These are phyloP conservation scores for Penicillium psychrosexuale DNA, from an alignment of 2,329 filamentous ascomycete genomes.

Conservation along the genomic window DNA sequence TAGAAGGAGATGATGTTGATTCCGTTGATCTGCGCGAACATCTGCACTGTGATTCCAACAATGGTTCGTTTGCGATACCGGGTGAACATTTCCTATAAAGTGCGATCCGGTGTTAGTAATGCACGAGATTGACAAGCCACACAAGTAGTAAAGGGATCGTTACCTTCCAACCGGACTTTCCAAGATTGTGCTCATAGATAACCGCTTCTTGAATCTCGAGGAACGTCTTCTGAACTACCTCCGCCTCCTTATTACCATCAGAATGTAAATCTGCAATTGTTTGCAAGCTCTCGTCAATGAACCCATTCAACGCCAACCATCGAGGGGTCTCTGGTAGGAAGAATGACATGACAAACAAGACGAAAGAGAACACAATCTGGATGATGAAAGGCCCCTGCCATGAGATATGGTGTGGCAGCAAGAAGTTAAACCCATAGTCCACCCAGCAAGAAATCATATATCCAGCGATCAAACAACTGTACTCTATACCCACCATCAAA, in stretches of 20 bases:
- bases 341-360: constrained; percentile 37
- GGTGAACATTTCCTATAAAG: constrained; percentile 42
- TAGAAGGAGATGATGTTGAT: constrained; percentile 47
- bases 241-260: constrained; percentile 33
- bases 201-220: constrained; percentile 41
- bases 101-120: background rate
- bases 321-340: constrained; percentile 41
- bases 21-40: constrained; percentile 43
- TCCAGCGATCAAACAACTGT: constrained; percentile 37
- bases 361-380: constrained; percentile 33
- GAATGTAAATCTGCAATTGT: constrained; percentile 44
- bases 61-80: constrained; percentile 44
- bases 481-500: constrained; percentile 42
- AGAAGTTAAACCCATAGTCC: constrained; percentile 39
- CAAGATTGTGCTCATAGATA: constrained; percentile 35
- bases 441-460: constrained; percentile 44
- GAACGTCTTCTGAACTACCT: constrained; percentile 38
- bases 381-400: constrained; percentile 34
- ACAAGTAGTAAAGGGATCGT: background rate
- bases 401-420: constrained; percentile 33
- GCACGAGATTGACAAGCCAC: background rate
- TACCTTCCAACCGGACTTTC: constrained; percentile 34
- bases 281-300: constrained; percentile 39
- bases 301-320: constrained; percentile 44
- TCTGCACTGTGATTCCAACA: constrained; percentile 42